Percentiles rank a stretch among this genome's conserved stretches.
Conservation (phyloP, 2,329 filamentous ascomycete genomes). For the Monilinia polystroma region DNA sequence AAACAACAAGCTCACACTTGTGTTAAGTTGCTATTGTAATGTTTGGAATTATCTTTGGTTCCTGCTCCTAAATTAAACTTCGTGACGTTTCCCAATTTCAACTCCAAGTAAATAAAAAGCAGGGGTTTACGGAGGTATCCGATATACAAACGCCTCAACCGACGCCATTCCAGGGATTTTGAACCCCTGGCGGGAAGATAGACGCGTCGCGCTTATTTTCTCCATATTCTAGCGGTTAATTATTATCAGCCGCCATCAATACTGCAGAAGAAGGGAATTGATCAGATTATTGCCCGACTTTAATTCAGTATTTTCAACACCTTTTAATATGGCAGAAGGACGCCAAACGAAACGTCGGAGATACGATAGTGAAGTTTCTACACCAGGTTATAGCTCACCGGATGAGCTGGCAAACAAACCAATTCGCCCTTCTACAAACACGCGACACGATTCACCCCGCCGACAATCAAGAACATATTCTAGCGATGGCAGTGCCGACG, state of each 20-base stretch:
- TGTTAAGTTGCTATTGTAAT: neutral
- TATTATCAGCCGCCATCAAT: constrained; percentile 7
- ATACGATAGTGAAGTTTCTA: constrained; percentile 44
- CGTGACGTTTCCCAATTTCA: constrained; percentile 1
- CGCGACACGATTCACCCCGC: constrained; percentile 30
- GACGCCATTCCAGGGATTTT: neutral
- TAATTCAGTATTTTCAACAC: constrained; percentile 29
- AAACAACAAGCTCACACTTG: neutral
- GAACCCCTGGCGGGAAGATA: neutral
- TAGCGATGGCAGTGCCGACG: constrained; percentile 36
- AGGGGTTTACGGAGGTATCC: neutral
- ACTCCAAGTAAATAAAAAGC: neutral
- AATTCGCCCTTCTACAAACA: constrained; percentile 38
- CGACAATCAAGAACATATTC: constrained; percentile 33
- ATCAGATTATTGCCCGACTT: constrained; percentile 34
- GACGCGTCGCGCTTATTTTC: neutral
- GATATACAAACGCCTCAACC: neutral
- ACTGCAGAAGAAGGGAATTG: constrained; percentile 4
- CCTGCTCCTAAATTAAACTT: constrained; percentile 7
- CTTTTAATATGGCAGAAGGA: constrained; percentile 22
- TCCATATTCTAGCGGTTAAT: neutral
- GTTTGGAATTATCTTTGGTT: neutral
- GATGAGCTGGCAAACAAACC: constrained; percentile 44
- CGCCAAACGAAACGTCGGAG: constrained; percentile 34
- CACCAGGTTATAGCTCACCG: constrained; percentile 47